Base-by-base conservation (phyloP, 768 basidiomycete species). In the Mycena galopus region DNA sequence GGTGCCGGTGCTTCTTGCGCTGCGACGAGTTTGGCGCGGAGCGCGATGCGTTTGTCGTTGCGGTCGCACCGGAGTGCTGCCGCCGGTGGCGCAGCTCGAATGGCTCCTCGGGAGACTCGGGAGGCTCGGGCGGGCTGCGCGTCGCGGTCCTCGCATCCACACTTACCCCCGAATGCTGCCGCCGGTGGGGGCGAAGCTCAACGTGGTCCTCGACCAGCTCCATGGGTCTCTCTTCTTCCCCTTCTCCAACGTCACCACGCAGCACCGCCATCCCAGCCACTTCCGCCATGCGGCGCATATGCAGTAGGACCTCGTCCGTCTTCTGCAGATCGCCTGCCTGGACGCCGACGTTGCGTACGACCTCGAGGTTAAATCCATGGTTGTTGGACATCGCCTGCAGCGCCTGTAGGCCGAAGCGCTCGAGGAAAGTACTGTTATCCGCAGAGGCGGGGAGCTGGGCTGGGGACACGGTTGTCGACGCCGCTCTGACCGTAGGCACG, bases 351-450 rank as follows among this genome's bases (percentile, higher is more conserved):
- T 78, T 77, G 60, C 82, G 79, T 23, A 88, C 87, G 8, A 87
- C 82, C 3, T 81, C 79, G 53, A 84, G 76, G 14, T 77, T 78
- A 69, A 87, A 86, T 19, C 85, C 85, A 50, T 89, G 86, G 35
- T 87, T 86, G 23, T 79, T 75, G 0, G 86, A 83, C 80, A 91
- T 87, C 67, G 77, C 77, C 11, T 78, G 75, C 2, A 89, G 66
- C 16, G 79, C 77, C n/a, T 69, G 66, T 19, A 79, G 71, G 1
- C 79, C 82, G 27, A 80, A 70, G 23, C 66, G 65, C 63, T 74
- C 68, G 19, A 44, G 1, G 8, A 70, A 30, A 25, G 71, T 68
- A 39, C 72, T 71, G 57, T 78, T 78, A 17, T 72, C 73, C 8
- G 72, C 75, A 23, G 78, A 75, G 33, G 71, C 67, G 17, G 37